Evolutionary conservation across 2,329 filamentous ascomycete genomes (phyloP), one percentile per base, ranked within the genome.

Genomic region (Colletotrichum graminicola): DNA sequence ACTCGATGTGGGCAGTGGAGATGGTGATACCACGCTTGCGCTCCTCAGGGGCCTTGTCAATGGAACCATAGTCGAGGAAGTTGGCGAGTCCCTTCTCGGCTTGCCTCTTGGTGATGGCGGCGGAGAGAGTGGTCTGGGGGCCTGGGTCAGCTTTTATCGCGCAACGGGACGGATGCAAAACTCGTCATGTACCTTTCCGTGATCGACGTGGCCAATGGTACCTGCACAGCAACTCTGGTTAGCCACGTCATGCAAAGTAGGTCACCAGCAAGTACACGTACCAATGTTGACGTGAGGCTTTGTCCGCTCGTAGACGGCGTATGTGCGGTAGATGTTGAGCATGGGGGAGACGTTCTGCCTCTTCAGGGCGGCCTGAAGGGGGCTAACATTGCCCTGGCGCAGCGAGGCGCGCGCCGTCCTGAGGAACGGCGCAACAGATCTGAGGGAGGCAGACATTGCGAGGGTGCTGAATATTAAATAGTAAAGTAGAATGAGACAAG

Each of bases 11-110:
- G 76, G 96, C 94, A 67, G 96, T 97, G 72, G 96, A 95, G 82
- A 99, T 99, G 82, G 96, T 99, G 86, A 99, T 99, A 92, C 96
- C 96, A 90, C 96, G 95, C 90, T 98, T 98, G 81, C 96, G 93
- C 90, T 99, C 96, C 86, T 99, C 96, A 76, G 96, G 96, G 66
- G 96, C 96, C 88, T 98, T 99, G 88, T 99, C 96, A 82, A 99
- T 99, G 80, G 96, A 87, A 82, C 94, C 94, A 89, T 99, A 99
- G 67, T 98, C 96, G 81, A 98, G 92, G 88, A 96, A 99, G 86
- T 86, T 94, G 81, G 96, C 96, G 78, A 94, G 87, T 74, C 96
- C 95, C 88, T 98, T 98, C 80, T 95, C 93, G 77, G 96, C 91
- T 85, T 98, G 96, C 82, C 95, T 90, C 89, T 99, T 99, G 80